Base-by-base conservation (phyloP, 805 yeast genomes). In the Saccharomyces jurei region DNA sequence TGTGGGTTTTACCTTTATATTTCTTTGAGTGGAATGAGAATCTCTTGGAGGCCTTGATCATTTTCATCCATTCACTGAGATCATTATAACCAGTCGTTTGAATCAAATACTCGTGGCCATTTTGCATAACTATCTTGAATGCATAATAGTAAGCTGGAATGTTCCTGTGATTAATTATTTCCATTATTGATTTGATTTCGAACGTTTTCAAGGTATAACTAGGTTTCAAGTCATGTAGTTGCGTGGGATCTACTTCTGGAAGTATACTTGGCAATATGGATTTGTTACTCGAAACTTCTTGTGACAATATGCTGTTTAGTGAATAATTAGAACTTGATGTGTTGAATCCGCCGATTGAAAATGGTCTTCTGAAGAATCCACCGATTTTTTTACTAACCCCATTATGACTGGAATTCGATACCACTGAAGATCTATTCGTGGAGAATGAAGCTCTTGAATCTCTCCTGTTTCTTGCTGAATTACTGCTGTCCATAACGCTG, bases 61-160 rank as follows among this genome's bases (percentile, higher is more conserved):
- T 66, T 50, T 74, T 76, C 1, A 88, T 74, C 98, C 97, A 91
- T 47, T 83, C 89, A 52, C 80, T 81, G 54, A 86, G 80, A 30
- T 87, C 96, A 1, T 64, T 57, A 5, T 82, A 84, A 57, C 69
- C 74, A 0, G 78, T 65, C 0, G 92, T 84, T 68, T 92, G 96
- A 62, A 91, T 77, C 44, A 81, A 74, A 63, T 72, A 78, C 54
- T 84, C 87, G 13, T 78, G 79, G 13, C 78, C 79, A 54, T 75
- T 75, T 31, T 71, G 74, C 62, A 73, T 68, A 11, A 76, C 69
- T 26, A 79, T 58, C 55, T 75, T 77, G 65, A 79, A 77, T 41
- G 69, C 54, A 53, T 57, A 59, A 13, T 46, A 53, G 41, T 58
- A 62, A 1, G 63, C 60, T 1, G 63, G 58, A 44, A 56, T 60